These are phyloP conservation scores for Colletotrichum sidae DNA, from an alignment of 2,329 filamentous ascomycete species.

Conservation along the genomic window DNA sequence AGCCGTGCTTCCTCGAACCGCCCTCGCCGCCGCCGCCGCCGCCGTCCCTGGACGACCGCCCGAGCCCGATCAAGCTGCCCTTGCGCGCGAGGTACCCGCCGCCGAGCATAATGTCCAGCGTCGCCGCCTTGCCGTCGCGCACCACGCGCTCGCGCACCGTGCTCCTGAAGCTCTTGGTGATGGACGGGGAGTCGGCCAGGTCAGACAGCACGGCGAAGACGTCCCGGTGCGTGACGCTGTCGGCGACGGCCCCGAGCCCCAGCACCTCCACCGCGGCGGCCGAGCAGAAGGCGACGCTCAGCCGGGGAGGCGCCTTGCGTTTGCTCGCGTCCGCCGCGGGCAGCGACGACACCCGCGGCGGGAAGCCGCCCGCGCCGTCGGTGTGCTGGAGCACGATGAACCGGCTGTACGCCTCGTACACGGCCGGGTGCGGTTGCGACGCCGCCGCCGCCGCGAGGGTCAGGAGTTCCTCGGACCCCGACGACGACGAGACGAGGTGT, in stretches of 20 bases:
- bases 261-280: constrained; percentile 60
- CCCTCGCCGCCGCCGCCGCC: constrained; percentile 12
- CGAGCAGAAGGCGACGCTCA: constrained; percentile 61
- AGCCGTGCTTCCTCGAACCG: constrained; percentile 13
- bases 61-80: constrained; percentile 33
- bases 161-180: constrained; percentile 57
- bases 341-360: constrained; percentile 38
- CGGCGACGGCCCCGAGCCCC: constrained; percentile 48
- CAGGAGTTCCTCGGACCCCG: constrained; percentile 10
- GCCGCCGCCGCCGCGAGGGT: constrained; percentile 4
- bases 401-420: constrained; percentile 45
- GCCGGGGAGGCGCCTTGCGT: constrained; percentile 41
- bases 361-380: constrained; percentile 33
- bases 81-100: constrained; percentile 32
- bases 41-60: constrained; percentile 28
- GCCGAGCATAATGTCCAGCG: constrained; percentile 42
- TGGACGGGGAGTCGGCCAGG: constrained; percentile 55
- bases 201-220: constrained; percentile 66
- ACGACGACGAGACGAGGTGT: neutral
- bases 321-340: constrained; percentile 40
- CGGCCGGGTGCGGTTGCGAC: constrained; percentile 29
- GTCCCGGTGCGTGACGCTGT: constrained; percentile 56
- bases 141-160: constrained; percentile 55
- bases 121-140: constrained; percentile 50
- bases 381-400: constrained; percentile 47